phyloP scores from a whole-genome alignment of 2,329 filamentous ascomycete species.

The Monosporascus sp. region DNA sequence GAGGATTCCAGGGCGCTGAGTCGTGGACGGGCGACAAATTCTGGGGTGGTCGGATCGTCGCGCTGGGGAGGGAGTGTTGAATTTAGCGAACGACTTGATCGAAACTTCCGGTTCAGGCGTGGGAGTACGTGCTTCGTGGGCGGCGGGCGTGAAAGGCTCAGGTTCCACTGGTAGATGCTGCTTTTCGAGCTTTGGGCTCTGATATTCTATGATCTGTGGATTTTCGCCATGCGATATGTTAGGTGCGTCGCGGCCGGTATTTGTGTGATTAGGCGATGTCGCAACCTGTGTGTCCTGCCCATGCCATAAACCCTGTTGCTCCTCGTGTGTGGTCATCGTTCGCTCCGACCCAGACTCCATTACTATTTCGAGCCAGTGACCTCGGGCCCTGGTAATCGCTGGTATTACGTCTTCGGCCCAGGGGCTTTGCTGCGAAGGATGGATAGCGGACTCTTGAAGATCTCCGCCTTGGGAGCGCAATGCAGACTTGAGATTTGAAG shows the following conservation, averaged over 20 bases:
- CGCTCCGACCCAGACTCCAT: background rate
- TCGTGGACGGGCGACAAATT: constrained; percentile 4
- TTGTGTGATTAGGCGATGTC: background rate
- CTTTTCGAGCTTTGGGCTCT: too few relatives aligned
- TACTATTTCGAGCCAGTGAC: background rate
- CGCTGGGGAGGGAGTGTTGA: constrained; percentile 45
- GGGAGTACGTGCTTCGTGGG: constrained; percentile 22
- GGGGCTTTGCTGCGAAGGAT: constrained; percentile 25
- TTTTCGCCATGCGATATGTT: too few relatives aligned
- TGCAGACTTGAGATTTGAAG: background rate
- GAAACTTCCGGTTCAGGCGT: constrained; percentile 44
- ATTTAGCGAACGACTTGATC: constrained; percentile 47
- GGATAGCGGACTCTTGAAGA: constrained; percentile 7
- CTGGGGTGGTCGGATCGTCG: constrained; percentile 13
- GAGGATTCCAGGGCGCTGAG: constrained; percentile 16
- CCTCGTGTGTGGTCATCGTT: background rate
- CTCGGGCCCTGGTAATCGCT: background rate
- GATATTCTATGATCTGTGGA: too few relatives aligned
- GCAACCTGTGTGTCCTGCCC: background rate
- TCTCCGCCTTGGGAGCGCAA: constrained; percentile 5
- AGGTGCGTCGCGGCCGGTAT: background rate
- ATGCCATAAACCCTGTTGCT: background rate
- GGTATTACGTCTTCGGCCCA: constrained; percentile 15
- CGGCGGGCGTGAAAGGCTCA: constrained; percentile 16
- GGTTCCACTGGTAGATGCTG: too few relatives aligned